Evolutionary conservation across 352 stramenopile species (phyloP).

Genomic region (Globisporangium uncinulatum): DNA sequence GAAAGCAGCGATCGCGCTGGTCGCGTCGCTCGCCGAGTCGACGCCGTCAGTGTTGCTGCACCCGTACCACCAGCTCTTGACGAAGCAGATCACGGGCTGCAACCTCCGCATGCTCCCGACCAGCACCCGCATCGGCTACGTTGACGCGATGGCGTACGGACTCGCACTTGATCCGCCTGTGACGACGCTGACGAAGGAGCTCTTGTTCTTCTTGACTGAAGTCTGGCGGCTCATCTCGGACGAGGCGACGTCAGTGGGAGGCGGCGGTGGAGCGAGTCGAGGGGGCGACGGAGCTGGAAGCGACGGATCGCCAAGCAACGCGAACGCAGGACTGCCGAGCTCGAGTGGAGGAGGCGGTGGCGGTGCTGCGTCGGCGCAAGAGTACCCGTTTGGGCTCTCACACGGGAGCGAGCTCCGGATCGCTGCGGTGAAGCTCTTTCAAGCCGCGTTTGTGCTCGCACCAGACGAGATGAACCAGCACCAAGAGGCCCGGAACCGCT

Average conservation of each 20-base stretch:
- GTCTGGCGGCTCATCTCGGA: slow-evolving; percentile 84
- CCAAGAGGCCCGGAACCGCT: slow-evolving; percentile 80
- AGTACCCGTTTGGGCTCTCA: slow-evolving; percentile 85
- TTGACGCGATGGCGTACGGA: slow-evolving; percentile 82
- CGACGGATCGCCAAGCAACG: slow-evolving; percentile 8
- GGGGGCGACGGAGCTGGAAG: slow-evolving; percentile 13
- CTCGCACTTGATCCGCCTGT: slow-evolving; percentile 72
- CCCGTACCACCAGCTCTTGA: slow-evolving; percentile 81
- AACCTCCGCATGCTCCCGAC: slow-evolving; percentile 66
- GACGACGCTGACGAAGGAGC: slow-evolving; percentile 79
- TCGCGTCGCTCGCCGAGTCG: slow-evolving; percentile 49
- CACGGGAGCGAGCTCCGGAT: slow-evolving; percentile 81
- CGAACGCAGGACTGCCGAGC: slow-evolving; percentile 9
- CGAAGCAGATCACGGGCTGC: slow-evolving; percentile 79
- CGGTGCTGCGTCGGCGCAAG: slow-evolving; percentile 53
- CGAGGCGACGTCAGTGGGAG: slow-evolving; percentile 21
- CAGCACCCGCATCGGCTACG: slow-evolving; percentile 70
- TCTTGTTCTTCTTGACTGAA: slow-evolving; percentile 82
- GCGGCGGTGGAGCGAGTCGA: slow-evolving; percentile 17
- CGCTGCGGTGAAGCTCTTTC: slow-evolving; percentile 82
- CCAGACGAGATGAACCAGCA: slow-evolving; percentile 82
- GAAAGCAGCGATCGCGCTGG: slow-evolving; percentile 58
- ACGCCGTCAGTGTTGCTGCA: slow-evolving; percentile 67
- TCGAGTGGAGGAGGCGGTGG: slow-evolving; percentile 5
- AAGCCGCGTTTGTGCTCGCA: slow-evolving; percentile 77